These are phyloP conservation scores for Aspergillus bertholletiae DNA, from an alignment of 495 filamentous ascomycete species.

Conservation along the genomic window DNA sequence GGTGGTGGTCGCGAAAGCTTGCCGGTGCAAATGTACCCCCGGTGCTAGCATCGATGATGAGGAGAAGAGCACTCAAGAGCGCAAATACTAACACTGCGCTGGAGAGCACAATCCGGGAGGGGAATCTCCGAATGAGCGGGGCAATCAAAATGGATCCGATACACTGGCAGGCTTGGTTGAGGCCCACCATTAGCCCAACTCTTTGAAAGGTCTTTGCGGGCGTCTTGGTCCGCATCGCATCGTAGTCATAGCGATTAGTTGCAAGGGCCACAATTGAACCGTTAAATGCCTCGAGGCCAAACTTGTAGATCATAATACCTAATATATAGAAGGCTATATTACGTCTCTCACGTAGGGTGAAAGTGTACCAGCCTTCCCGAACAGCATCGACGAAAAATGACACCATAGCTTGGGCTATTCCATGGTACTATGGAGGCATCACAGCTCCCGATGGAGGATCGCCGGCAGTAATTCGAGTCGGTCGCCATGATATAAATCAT, in stretches of 20 bases:
- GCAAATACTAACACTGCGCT: constrained; percentile 36
- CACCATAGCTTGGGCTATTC: constrained; percentile 10
- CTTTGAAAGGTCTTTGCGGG: constrained; percentile 37
- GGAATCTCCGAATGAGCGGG: constrained; percentile 37
- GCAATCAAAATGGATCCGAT: constrained; percentile 44
- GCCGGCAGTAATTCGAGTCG: neutral
- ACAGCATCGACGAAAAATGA: constrained; percentile 7
- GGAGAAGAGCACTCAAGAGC: constrained; percentile 28
- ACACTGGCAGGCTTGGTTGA: constrained; percentile 45
- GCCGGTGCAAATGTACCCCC: constrained; percentile 33
- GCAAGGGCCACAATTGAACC: constrained; percentile 38
- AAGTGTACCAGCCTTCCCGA: constrained; percentile 14
- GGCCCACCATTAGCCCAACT: constrained; percentile 37
- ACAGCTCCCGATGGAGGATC: neutral
- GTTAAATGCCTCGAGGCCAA: constrained; percentile 45
- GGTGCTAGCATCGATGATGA: constrained; percentile 31
- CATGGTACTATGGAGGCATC: constrained; percentile 5
- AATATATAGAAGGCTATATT: constrained; percentile 40
- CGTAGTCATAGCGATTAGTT: constrained; percentile 43
- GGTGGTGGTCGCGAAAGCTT: constrained; percentile 18
- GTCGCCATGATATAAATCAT: constrained; percentile 7
- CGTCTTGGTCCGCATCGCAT: constrained; percentile 18
- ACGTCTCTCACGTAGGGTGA: constrained; percentile 29
- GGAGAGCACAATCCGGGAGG: constrained; percentile 34
- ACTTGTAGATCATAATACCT: constrained; percentile 37